Evolutionary conservation across 1,284 basidiomycete genomes (phyloP).

Genomic region (Neolentinus lepideus): DNA sequence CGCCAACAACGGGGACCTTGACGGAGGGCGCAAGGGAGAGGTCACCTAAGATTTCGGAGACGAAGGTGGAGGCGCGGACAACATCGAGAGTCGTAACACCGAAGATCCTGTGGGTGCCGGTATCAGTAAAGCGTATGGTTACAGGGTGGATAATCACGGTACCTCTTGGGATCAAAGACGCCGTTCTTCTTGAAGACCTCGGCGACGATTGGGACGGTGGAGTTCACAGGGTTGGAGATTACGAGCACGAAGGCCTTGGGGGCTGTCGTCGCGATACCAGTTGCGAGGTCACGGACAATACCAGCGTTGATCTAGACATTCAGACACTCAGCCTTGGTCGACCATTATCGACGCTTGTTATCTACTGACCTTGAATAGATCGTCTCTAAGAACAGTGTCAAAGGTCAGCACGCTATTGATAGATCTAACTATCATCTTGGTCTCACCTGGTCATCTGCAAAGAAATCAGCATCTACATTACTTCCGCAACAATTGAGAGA

Average conservation of each 20-base stretch:
- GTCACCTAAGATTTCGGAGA: constrained; percentile 74
- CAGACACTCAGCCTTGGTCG: constrained; percentile 6
- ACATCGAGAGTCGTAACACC: constrained; percentile 99
- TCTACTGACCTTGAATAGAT: constrained; percentile 79
- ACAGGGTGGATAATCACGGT: too few species aligned
- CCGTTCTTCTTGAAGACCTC: constrained; percentile 93
- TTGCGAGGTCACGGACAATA: constrained; percentile 91
- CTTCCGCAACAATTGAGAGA: constrained; percentile 3
- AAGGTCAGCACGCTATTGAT: neutral
- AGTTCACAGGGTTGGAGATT: constrained; percentile 96
- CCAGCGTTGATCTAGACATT: constrained; percentile 89
- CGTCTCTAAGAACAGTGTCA: constrained; percentile 55
- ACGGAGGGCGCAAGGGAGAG: constrained; percentile 59
- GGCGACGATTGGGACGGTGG: constrained; percentile 94
- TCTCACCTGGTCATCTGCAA: constrained; percentile 69
- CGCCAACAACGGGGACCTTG: constrained; percentile 89
- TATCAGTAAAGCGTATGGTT: neutral
- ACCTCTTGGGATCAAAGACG: constrained; percentile 90
- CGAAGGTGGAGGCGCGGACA: constrained; percentile 93
- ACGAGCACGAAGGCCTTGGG: constrained; percentile 95
- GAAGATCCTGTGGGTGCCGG: constrained; percentile 67
- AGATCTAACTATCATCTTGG: neutral
- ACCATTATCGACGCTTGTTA: neutral
- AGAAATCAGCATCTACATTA: constrained; percentile 5
- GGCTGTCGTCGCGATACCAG: constrained; percentile 75